phyloP scores from a whole-genome alignment of 1,139 yeast species.

The Taiozyma sp. region DNA sequence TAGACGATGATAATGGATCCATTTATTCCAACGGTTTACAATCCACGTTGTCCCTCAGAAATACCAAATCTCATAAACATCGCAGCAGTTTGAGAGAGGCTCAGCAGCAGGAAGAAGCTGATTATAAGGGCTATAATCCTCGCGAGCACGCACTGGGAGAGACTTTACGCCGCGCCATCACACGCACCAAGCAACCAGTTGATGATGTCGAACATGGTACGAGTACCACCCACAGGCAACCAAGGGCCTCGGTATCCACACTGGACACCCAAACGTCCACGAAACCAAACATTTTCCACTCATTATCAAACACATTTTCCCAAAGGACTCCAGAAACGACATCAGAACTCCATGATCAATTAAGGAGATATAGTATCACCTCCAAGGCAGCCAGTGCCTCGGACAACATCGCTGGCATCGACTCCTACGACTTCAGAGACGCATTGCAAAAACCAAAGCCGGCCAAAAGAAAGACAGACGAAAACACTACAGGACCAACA shows the following conservation, averaged over 20 bases:
- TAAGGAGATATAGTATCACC: constrained; percentile 33
- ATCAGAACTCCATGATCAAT: constrained; percentile 27
- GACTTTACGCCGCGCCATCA: constrained; percentile 26
- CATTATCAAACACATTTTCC: constrained; percentile 19
- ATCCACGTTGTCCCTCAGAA: background rate
- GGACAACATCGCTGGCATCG: constrained; percentile 39
- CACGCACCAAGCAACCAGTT: constrained; percentile 8
- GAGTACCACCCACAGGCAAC: constrained; percentile 17
- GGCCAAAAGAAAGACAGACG: background rate
- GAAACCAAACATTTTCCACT: constrained; percentile 12
- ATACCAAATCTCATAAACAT: background rate
- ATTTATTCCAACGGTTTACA: background rate
- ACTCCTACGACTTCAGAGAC: constrained; percentile 13
- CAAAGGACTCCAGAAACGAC: constrained; percentile 19
- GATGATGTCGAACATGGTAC: background rate
- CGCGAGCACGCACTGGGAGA: constrained; percentile 30
- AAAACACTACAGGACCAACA: background rate
- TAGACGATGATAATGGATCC: constrained; percentile 6
- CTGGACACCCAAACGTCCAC: background rate
- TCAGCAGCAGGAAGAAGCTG: constrained; percentile 23
- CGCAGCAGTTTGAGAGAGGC: constrained; percentile 2
- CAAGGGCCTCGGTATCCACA: background rate
- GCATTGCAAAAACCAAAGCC: constrained; percentile 8
- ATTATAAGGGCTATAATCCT: constrained; percentile 27
- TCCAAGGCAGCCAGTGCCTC: constrained; percentile 35